Base-by-base conservation (phyloP, 495 filamentous ascomycete species). In the Annulohypoxylon maeteangense region DNA sequence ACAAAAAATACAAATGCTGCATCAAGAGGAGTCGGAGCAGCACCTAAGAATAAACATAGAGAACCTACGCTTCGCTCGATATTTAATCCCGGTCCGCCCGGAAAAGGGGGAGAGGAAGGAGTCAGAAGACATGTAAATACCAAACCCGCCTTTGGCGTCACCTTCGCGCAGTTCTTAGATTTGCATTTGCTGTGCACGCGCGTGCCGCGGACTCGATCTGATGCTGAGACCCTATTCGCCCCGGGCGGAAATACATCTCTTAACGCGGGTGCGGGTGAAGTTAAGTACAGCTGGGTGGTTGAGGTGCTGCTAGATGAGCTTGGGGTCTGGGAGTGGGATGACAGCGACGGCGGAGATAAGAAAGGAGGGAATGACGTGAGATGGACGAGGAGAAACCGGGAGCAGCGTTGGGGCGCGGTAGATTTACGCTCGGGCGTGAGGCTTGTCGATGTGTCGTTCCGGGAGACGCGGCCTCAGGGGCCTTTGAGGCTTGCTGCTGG, bases 251-350 rank as follows among this genome's bases (percentile, higher is more conserved):
- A 29, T 6, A 29, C 27, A 3, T 29, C 27, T 29, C 6, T 6
- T 29, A n/a, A n/a, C 53, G 23, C 22, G 25, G 31, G 45, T n/a
- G 44, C 34, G 0, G 50, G 38, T n/a, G 40, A 31, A 23, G 62
- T 65, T 7, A 25, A 58, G 20, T 75, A 64, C 29, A 29, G 67
- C 5, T 83, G 82, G 81, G 76, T 79, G 7, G 77, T 83, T 12
- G 82, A 85, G 74, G 78, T 82, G n/a, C 45, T 85, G 67, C 47
- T 83, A 3, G 83, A 85, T 58, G 80, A 82, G 68, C 18, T 79
- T 7, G 81, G 81, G 22, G 67, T 76, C 11, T 81, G 72, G 76
- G 62, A 65, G 27, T 50, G 44, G 67, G 65, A 2, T 16, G 67
- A 40, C 16, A 53, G 11, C 34, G 53, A 38, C 3, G 44, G 32